These are phyloP conservation scores for Fusarium luffae DNA, from an alignment of 2,329 filamentous ascomycete genomes.

Conservation along the genomic window DNA sequence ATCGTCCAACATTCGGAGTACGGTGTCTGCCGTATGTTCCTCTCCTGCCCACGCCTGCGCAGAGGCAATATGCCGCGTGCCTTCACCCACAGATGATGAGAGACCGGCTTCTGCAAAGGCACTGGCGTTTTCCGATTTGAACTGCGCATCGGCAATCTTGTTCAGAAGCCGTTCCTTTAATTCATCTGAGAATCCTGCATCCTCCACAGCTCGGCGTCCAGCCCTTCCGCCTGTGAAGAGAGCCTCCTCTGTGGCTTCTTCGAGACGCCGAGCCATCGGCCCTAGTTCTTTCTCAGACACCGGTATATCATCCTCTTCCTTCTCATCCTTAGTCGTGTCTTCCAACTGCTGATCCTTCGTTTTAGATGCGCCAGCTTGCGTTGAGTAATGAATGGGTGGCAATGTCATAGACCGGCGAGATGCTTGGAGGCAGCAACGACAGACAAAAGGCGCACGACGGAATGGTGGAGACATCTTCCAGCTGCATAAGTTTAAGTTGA, in stretches of 20 bases:
- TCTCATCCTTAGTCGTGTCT: background rate
- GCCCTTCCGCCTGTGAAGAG: conserved; percentile 68
- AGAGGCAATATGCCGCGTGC: conserved; percentile 74
- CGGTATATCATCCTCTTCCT: background rate
- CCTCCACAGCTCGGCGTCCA: conserved; percentile 68
- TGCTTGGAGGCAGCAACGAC: conserved; percentile 35
- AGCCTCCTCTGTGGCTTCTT: conserved; percentile 72
- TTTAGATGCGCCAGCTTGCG: conserved; percentile 21
- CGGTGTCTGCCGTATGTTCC: conserved; percentile 78
- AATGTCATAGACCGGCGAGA: conserved; percentile 7
- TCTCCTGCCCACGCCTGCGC: conserved; percentile 81
- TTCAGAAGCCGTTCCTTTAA: conserved; percentile 68
- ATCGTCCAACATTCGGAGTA: conserved; percentile 87
- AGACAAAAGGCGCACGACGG: conserved; percentile 22
- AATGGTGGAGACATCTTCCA: conserved; percentile 11
- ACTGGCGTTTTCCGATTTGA: conserved; percentile 61
- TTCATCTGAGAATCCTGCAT: conserved; percentile 72
- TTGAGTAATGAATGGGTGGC: conserved; percentile 30
- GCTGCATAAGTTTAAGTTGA: background rate
- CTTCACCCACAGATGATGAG: conserved; percentile 70
- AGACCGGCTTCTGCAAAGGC: conserved; percentile 62
- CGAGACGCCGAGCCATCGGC: conserved; percentile 66
- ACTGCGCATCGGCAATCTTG: conserved; percentile 66
- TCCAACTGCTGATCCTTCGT: conserved; percentile 7
- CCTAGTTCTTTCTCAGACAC: conserved; percentile 47